Base-by-base conservation (phyloP, 164 flowering plant species). In the Liquidambar formosana region DNA sequence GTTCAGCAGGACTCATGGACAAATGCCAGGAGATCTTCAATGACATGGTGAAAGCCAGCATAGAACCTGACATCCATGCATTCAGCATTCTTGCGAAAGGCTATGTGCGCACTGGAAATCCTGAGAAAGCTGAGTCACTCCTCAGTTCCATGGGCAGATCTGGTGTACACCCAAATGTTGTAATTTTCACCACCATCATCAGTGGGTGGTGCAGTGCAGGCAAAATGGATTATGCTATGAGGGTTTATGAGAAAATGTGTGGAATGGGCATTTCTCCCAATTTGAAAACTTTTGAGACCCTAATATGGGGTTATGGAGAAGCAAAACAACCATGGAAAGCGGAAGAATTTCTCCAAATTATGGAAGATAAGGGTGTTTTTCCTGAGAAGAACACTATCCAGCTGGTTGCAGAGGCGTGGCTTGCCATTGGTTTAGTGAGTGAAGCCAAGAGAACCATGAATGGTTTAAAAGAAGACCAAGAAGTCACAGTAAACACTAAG, bases 251-350 rank as follows among this genome's bases (percentile, higher is more conserved):
- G 54, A 79, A 77, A 78, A 91, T 95, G 99, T 73, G 80, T 61
- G 80, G 76, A 68, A 76, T 65, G 70, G 90, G 84, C 11, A 66
- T 91, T 3, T 74, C 84, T 63, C 97, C 99, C 1, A 95, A 87
- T 76, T 65, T 90, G 80, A 95, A 85, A 70, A 93, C 97, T 27
- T 93, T 84, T 71, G 93, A 91, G 53, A 95, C 99, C 0, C 78
- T 95, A 15, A 89, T 95, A 67, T 93, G 99, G 99, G 99, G 99
- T 16, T 93, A 75, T 72, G 90, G 90, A 44, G 96, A 93, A 84
- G 87, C 88, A 27, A 91, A 80, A 70, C 92, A 85, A 67, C 99
- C 97, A 10, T 83, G 89, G 94, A 91, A 89, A 81, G 96, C 97
- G 0, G 97, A 93, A 81, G 93, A 91, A 65, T 49, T 95, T 63